Percentiles rank a stretch among this genome's conserved stretches.
Evolutionary conservation across 2,329 filamentous ascomycete genomes (phyloP).

Genomic region (Podosphaera xanthii): DNA sequence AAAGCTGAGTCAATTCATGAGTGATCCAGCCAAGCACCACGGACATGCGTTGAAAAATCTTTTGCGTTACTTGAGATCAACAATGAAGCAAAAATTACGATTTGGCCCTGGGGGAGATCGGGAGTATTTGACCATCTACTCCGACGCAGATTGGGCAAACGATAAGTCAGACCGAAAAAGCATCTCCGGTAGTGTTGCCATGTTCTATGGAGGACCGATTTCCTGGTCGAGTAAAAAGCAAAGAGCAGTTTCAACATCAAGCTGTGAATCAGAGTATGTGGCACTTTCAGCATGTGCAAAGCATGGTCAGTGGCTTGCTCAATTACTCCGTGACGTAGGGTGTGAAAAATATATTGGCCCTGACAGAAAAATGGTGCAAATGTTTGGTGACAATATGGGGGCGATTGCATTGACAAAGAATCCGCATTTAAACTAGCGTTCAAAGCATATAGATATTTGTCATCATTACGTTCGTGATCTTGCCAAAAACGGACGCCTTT

Average conservation of each 20-base stretch:
- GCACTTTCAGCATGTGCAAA: background rate
- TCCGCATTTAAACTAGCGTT: background rate
- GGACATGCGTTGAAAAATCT: background rate
- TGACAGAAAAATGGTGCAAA: background rate
- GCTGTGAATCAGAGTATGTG: conserved; percentile 1
- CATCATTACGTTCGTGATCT: background rate
- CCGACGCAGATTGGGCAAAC: too few species aligned
- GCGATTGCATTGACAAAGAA: background rate
- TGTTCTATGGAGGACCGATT: background rate
- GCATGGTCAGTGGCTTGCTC: background rate
- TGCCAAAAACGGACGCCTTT: background rate
- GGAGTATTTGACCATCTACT: background rate
- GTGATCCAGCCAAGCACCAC: background rate
- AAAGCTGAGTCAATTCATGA: background rate
- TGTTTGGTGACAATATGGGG: background rate
- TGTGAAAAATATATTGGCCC: too few species aligned
- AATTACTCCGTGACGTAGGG: background rate
- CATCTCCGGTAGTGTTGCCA: background rate
- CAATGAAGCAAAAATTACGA: background rate
- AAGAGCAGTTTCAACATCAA: background rate
- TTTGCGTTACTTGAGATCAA: background rate
- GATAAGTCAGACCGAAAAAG: background rate
- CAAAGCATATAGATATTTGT: background rate
- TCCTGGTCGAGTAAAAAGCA: conserved; percentile 1
- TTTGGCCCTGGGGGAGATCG: background rate